Base-by-base conservation (phyloP, 2,329 filamentous ascomycete genomes). In the Fusarium fujikuroi region DNA sequence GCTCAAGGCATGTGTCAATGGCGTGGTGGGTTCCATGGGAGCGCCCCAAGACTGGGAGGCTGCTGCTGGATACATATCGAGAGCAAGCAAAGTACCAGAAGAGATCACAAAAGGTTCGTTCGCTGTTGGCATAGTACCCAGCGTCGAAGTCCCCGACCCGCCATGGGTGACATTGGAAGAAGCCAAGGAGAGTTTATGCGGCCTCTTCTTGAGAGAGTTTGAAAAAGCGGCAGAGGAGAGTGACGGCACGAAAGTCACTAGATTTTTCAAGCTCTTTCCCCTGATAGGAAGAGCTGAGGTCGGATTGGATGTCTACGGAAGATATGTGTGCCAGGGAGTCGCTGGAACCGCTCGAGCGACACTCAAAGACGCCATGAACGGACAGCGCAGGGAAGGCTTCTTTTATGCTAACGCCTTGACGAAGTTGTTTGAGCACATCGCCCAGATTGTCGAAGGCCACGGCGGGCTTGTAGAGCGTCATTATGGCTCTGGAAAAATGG, bases 31-130 rank as follows among this genome's bases (percentile, higher is more conserved):
- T 23, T 97, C 93, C 67, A 99, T 99, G 96, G 96, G 95, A 39
- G 95, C 95, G 9, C 94, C 96, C 46, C 96, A 99, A 82, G 96
- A 99, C 84, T 99, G 96, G 96, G 96, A 99, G 83, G 96, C 94
- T 7, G 96, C 96, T 7, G 96, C 96, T 4, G 93, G 89, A 52
- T 98, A 98, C 81, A 88, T 99, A 66, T 90, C 93, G 72, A 90
- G 95, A 49, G 95, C 96, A 11, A 91, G 91, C 68, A 91, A 92
- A 75, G 91, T 99, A 18, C 95, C 95, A 0, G 88, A 91, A 57
- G 87, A 92, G 3, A 95, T 99, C 57, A 87, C 95, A 57, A 89
- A 92, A 74, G 94, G 96, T 32, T 89, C 91, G 21, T 99, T 99
- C 80, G 95, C 96, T 1, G 92, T 95, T 40, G 91, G 94, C 73